Conservation (phyloP, 352 stramenopile genomes). For the Bremia lactucae region DNA sequence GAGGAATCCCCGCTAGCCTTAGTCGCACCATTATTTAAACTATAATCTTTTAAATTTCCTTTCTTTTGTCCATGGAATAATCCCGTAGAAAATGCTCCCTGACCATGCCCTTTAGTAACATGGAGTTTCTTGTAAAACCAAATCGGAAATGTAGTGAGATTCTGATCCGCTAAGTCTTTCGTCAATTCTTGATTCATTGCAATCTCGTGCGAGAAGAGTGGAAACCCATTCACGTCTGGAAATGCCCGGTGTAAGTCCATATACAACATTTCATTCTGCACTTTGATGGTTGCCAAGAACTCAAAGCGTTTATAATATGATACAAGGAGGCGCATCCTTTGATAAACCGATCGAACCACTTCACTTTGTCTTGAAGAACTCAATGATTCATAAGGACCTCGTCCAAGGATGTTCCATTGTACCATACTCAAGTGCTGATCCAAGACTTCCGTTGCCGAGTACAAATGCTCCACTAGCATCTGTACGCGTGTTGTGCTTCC, state of each 20-base stretch:
- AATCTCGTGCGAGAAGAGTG: slow-evolving; percentile 31
- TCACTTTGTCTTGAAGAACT: slow-evolving; percentile 40
- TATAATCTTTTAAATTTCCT: too few species aligned
- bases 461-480: slow-evolving; percentile 67
- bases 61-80: too few species aligned
- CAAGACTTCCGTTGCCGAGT: slow-evolving; percentile 73
- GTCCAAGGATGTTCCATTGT: slow-evolving; percentile 77
- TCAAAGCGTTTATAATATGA: slow-evolving; percentile 75
- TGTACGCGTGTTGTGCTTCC: slow-evolving; percentile 65
- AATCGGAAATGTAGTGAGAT: slow-evolving; percentile 54
- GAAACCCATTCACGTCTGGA: slow-evolving; percentile 35
- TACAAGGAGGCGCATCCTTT: slow-evolving; percentile 59
- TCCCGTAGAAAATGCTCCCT: slow-evolving; percentile 23
- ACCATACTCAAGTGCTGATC: slow-evolving; percentile 82
- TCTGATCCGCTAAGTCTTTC: slow-evolving; percentile 35
- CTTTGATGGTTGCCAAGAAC: slow-evolving; percentile 73
- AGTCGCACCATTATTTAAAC: too few species aligned
- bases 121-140: slow-evolving; percentile 78
- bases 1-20: slow-evolving; percentile 7
- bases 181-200: slow-evolving; percentile 29
- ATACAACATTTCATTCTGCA: slow-evolving; percentile 83
- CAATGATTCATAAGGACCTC: slow-evolving; percentile 72
- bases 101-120: slow-evolving; percentile 22
- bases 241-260: slow-evolving; percentile 45
- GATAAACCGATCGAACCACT: slow-evolving; percentile 58